phyloP scores from a whole-genome alignment of 345 rosid genomes.

The Populus simonii region DNA sequence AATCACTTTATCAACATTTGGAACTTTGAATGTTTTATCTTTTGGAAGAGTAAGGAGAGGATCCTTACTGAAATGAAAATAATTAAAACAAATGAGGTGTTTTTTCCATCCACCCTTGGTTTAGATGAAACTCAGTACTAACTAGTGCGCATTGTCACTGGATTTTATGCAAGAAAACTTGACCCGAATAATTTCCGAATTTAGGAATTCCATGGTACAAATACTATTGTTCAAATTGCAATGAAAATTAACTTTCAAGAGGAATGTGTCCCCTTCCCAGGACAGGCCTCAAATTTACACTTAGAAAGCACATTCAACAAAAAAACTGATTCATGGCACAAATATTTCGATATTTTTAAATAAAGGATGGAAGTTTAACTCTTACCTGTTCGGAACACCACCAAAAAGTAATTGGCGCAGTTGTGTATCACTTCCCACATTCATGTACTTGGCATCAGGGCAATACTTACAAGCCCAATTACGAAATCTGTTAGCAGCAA shows the following conservation, averaged over 20 bases:
- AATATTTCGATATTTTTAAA: not conserved
- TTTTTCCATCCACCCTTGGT: conserved; percentile 2
- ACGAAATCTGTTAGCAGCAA: conserved; percentile 68
- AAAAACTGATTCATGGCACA: not conserved
- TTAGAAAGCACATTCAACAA: not conserved
- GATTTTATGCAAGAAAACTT: not conserved
- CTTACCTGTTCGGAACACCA: conserved; percentile 66
- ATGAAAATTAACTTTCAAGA: not conserved
- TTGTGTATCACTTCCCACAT: conserved; percentile 90
- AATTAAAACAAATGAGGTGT: conserved; percentile 1
- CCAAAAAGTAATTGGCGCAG: conserved; percentile 83
- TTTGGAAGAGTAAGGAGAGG: conserved; percentile 38
- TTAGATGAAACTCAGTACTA: not conserved
- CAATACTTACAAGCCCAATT: conserved; percentile 88
- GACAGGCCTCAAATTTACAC: not conserved
- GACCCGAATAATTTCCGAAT: not conserved
- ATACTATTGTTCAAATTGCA: not conserved
- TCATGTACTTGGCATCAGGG: conserved; percentile 81
- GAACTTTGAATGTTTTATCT: conserved; percentile 54
- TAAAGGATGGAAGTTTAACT: not conserved
- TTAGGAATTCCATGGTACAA: not conserved
- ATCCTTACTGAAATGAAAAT: conserved; percentile 46
- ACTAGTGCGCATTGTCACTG: not conserved
- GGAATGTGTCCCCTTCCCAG: not conserved
- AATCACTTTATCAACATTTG: conserved; percentile 68